Evolutionary conservation across 805 yeast species (phyloP).

Genomic region (Yarrowia sp.): DNA sequence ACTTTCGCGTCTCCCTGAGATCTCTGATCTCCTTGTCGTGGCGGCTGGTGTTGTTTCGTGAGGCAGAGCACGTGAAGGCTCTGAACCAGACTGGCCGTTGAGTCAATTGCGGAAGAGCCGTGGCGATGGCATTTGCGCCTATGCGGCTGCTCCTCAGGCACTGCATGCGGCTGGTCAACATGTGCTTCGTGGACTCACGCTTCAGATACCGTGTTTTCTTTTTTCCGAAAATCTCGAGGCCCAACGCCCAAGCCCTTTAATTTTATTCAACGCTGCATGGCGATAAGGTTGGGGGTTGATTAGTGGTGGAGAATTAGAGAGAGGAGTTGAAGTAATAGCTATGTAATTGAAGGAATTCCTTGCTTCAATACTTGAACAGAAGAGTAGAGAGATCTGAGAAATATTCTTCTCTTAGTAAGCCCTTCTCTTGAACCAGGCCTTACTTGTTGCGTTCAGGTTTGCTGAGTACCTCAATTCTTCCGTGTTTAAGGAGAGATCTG

Average conservation of each 20-base stretch:
- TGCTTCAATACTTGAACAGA: too few species aligned
- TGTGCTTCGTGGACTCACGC: background rate
- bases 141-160: background rate
- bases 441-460: too few species aligned
- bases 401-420: too few species aligned
- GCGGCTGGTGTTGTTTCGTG: background rate
- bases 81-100: background rate
- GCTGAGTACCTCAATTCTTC: too few species aligned
- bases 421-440: too few species aligned
- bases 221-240: background rate
- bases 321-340: too few species aligned
- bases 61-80: background rate
- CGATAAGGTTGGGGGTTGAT: conserved; percentile 19
- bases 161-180: conserved; percentile 12
- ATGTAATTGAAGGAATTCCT: too few species aligned
- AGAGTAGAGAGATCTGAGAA: too few species aligned
- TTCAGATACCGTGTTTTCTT: background rate
- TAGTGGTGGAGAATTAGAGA: background rate
- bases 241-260: conserved; percentile 5
- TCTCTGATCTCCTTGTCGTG: background rate
- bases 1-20: background rate
- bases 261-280: conserved; percentile 9
- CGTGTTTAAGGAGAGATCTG: too few species aligned
- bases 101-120: background rate
- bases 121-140: background rate